Base-by-base conservation (phyloP, 192 early-diverging fungal species). In the Coemansia sp. region DNA sequence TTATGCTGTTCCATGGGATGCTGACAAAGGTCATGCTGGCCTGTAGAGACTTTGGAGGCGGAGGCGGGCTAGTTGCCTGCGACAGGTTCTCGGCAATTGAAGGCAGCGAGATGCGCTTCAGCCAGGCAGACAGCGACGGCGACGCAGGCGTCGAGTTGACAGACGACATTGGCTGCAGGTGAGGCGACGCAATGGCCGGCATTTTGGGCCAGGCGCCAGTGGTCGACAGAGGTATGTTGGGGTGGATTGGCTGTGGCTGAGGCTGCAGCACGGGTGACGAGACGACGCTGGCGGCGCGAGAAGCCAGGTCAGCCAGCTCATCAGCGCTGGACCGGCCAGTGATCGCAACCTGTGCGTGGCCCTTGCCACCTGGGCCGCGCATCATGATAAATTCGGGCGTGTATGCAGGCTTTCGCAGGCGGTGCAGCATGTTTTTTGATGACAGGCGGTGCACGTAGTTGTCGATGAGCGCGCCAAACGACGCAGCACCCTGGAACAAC, bases 321-420 rank as follows among this genome's bases (percentile, higher is more conserved):
- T 74, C 70, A 19, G 59, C 61, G 26, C 56, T 70, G 43, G 68
- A 69, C 15, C 75, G 54, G 22, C 76, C 71, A 0, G 82, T 76
- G 53, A 81, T 77, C 5, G 61, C 69, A 35, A 90, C 88, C 82
- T 93, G 93, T 29, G 93, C 93, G 62, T 94, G 90, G 11, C 91
- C 93, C 72, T 90, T 94, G 15, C 90, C 91, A 17, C 87, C 84
- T 8, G 94, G 94, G 8, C 92, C 94, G 29, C 94, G 84, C 94
- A 95, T 95, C 90, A 93, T 93, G 40, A 95, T 87, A 82, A 93
- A 95, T 63, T 95, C 94, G 11, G 88, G 91, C 15, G 90, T 87
- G 19, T 88, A 85, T n/a, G 82, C 74, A 24, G 80, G 75, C 36
- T 82, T 83, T 27, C 81, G 80, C 67, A 90, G 58, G 60, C 85